Evolutionary conservation across 371 early-diverging fungal species (phyloP).

Genomic region (Enterocytospora artemiae): DNA sequence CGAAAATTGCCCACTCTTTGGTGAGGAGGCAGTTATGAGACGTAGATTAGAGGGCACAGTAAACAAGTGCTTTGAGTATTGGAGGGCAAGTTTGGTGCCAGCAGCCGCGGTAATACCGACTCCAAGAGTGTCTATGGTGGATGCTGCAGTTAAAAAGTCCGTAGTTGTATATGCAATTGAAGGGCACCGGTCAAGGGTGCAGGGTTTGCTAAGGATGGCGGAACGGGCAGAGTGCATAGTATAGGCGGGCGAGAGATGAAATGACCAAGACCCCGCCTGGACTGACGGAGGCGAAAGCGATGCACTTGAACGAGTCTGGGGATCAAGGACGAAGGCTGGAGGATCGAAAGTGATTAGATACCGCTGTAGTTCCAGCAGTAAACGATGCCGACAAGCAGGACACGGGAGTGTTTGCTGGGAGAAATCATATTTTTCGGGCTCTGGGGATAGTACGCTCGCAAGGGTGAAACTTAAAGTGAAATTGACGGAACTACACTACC

Average conservation of each 20-base stretch:
- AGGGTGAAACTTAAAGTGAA: constrained; percentile 40
- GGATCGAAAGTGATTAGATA: constrained; percentile 67
- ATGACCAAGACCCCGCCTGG: constrained; percentile 62
- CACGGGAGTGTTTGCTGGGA: constrained; percentile 47
- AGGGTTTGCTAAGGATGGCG: neutral
- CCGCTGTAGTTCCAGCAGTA: constrained; percentile 66
- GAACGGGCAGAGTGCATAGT: constrained; percentile 20
- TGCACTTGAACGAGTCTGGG: constrained; percentile 63
- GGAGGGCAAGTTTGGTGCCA: constrained; percentile 46
- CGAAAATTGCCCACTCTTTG: constrained; percentile 37
- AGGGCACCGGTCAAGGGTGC: constrained; percentile 3
- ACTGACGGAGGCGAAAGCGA: constrained; percentile 56
- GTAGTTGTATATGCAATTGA: constrained; percentile 25
- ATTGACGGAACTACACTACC: constrained; percentile 48
- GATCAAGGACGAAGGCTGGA: constrained; percentile 67
- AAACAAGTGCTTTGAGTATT: constrained; percentile 4
- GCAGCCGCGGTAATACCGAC: constrained; percentile 42
- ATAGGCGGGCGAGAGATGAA: constrained; percentile 39
- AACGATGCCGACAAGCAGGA: constrained; percentile 66
- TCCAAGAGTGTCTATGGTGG: constrained; percentile 37
- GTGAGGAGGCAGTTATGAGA: constrained; percentile 38
- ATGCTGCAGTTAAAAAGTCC: constrained; percentile 44
- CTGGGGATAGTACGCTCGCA: constrained; percentile 47
- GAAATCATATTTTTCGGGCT: constrained; percentile 37
- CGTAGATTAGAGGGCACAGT: neutral